phyloP scores from a whole-genome alignment of 805 yeast genomes.

The Saccharomycopsis lassenensis region DNA sequence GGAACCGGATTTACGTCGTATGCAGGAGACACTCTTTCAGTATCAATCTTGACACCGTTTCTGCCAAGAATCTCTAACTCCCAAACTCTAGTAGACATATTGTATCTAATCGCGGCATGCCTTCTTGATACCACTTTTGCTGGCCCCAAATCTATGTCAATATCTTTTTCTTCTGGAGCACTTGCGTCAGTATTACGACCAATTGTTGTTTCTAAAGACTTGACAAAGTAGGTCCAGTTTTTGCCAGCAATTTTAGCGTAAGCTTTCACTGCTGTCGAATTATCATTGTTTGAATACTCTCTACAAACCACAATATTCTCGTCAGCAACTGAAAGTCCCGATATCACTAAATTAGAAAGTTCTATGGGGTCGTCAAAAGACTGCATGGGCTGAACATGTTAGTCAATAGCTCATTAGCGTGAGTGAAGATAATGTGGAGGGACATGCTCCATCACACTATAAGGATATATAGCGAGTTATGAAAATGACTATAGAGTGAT shows the following conservation, averaged over 20 bases:
- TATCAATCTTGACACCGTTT: slow-evolving; percentile 89
- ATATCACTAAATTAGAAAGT: slow-evolving; percentile 62
- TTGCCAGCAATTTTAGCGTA: slow-evolving; percentile 92
- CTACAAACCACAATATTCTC: slow-evolving; percentile 67
- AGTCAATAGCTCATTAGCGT: neutral
- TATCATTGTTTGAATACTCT: slow-evolving; percentile 64
- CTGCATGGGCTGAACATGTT: slow-evolving; percentile 4
- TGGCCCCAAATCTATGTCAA: slow-evolving; percentile 90
- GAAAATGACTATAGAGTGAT: neutral
- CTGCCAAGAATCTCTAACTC: slow-evolving; percentile 75
- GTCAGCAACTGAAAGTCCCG: slow-evolving; percentile 58
- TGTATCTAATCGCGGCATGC: slow-evolving; percentile 79
- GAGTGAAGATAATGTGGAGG: slow-evolving; percentile 3
- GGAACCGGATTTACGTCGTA: too few species aligned
- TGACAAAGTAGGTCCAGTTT: slow-evolving; percentile 91
- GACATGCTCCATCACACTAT: neutral
- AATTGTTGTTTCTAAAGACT: slow-evolving; percentile 58
- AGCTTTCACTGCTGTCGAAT: slow-evolving; percentile 76
- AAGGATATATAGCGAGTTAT: neutral
- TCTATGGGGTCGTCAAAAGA: slow-evolving; percentile 49
- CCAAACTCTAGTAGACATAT: slow-evolving; percentile 70
- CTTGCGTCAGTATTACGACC: slow-evolving; percentile 65
- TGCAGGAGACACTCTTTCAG: slow-evolving; percentile 30
- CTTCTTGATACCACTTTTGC: slow-evolving; percentile 92
- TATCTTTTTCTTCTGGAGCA: slow-evolving; percentile 14